A percentile compares a stretch with the other conserved stretches of the same genome.
These are phyloP conservation scores for Bipolaris zeicola DNA, from an alignment of 2,329 filamentous ascomycete species.

Conservation along the genomic window DNA sequence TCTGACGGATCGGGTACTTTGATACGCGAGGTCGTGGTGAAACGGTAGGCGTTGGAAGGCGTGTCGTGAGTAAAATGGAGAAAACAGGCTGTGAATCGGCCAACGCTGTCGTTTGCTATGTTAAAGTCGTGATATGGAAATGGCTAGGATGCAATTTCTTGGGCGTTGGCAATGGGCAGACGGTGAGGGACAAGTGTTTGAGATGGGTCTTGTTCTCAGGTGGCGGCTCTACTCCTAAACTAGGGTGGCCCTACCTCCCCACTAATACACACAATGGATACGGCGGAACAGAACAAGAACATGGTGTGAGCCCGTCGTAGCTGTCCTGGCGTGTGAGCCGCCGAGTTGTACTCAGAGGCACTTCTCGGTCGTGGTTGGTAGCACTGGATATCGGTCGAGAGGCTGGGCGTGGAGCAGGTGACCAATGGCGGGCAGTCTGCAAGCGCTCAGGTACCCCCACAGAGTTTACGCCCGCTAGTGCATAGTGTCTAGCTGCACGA, in stretches of 20 bases:
- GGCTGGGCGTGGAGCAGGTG: conserved; percentile 23
- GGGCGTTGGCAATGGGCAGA: conserved; percentile 20
- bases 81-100: conserved; percentile 14
- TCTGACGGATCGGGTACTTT: conserved; percentile 23
- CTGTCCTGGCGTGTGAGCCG: conserved; percentile 31
- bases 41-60: conserved; percentile 43
- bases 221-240: conserved; percentile 21
- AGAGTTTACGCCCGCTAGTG: conserved; percentile 23
- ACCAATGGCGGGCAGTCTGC: conserved; percentile 34
- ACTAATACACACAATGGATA: not conserved
- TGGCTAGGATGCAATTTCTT: conserved; percentile 21
- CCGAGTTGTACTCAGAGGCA: conserved; percentile 36
- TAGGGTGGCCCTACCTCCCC: conserved; percentile 4
- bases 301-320: conserved; percentile 29
- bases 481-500: conserved; percentile 27
- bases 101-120: conserved; percentile 14
- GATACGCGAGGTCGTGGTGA: conserved; percentile 41
- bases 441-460: conserved; percentile 38
- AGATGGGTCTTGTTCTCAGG: conserved; percentile 15
- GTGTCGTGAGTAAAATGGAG: conserved; percentile 19
- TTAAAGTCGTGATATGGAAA: conserved; percentile 23
- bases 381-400: conserved; percentile 21
- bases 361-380: conserved; percentile 41
- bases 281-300: conserved; percentile 8
- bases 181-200: conserved; percentile 28